Base-by-base conservation (phyloP, 805 yeast genomes). In the Clavispora phyllophila region DNA sequence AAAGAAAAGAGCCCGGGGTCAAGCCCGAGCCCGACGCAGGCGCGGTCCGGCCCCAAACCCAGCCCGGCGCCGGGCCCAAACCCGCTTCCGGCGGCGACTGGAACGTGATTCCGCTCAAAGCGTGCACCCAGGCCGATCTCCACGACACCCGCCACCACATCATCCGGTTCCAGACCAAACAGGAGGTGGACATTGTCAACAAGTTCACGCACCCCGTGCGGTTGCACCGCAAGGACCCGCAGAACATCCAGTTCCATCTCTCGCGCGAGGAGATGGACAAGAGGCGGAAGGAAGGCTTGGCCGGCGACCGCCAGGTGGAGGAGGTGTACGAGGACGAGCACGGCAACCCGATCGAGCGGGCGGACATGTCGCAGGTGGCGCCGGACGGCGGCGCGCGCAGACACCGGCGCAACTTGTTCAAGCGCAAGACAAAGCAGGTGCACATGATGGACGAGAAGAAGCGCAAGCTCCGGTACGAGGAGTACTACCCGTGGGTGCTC, bases 401-500 rank as follows among this genome's bases (percentile, higher is more conserved):
- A 53, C 53, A 44, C 38, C 76, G 79, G 45, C 76, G 75, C 47
- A 75, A 74, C 45, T 60, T 78, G 45, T 67, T 82, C 57, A 84
- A 83, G 59, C 78, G 86, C 50, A 89, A 89, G 60, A 89, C 97
- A 2, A 78, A 90, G 55, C 96, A 90, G 62, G 79, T 88, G 15
- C 81, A 77, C 52, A 77, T 83, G 22, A 79, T 87, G 60, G 88
- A 88, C 56, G 98, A 90, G 54, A 78, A 78, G 8, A 90, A 87
- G 47, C 76, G 91, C 48, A 84, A 81, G 57, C 70, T 93, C 48
- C 75, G 98, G 58, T 93, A 91, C 60, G 99, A 93, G 66, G 99
- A 93, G 65, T 87, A 84, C 61, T 91, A 87, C 56, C 99, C 99
- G 0, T 93, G 99, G 99, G 96, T 93, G 14, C 70, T 93, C 73